Percentiles rank a stretch among this genome's conserved stretches.
phyloP scores from a whole-genome alignment of 306 rosid species.

The Amphicarpaea edgeworthii region DNA sequence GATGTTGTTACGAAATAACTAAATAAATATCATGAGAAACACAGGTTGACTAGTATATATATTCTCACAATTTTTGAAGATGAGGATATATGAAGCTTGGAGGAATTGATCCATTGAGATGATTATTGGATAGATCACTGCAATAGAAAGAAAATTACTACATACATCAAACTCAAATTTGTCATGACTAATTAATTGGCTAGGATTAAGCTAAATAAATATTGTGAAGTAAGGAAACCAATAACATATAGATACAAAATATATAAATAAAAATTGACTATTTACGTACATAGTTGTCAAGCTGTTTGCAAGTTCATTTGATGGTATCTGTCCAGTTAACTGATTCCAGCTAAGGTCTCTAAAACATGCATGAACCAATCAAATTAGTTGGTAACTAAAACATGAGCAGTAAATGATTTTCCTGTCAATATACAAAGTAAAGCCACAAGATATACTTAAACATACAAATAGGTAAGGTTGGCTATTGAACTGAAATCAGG shows the following conservation, averaged over 20 bases:
- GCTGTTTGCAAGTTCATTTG: slow-evolving; percentile 59
- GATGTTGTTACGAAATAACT: neutral
- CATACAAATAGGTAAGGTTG: slow-evolving; percentile 79
- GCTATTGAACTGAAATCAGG: slow-evolving; percentile 71
- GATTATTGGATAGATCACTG: slow-evolving; percentile 75
- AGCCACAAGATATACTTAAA: slow-evolving; percentile 34
- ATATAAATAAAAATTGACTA: slow-evolving; percentile 15
- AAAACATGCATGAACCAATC: slow-evolving; percentile 49
- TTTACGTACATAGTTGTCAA: slow-evolving; percentile 79
- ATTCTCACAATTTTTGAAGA: slow-evolving; percentile 79
- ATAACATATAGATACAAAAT: slow-evolving; percentile 13
- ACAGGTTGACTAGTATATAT: slow-evolving; percentile 28
- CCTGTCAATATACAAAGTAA: slow-evolving; percentile 6
- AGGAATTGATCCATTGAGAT: slow-evolving; percentile 73
- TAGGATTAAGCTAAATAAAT: neutral
- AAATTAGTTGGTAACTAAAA: slow-evolving; percentile 38
- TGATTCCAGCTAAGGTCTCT: slow-evolving; percentile 89
- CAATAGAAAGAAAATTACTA: slow-evolving; percentile 28
- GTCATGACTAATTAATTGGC: no score
- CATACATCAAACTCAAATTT: slow-evolving; percentile 18
- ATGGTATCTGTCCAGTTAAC: slow-evolving; percentile 69
- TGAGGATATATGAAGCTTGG: slow-evolving; percentile 55
- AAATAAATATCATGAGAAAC: slow-evolving; percentile 3
- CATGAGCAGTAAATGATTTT: slow-evolving; percentile 9
- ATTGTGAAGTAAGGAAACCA: slow-evolving; percentile 16